Evolutionary conservation across 2,329 filamentous ascomycete species (phyloP), one percentile per base, ranked within the genome.

Genomic region (Teratosphaeriaceae sp.): DNA sequence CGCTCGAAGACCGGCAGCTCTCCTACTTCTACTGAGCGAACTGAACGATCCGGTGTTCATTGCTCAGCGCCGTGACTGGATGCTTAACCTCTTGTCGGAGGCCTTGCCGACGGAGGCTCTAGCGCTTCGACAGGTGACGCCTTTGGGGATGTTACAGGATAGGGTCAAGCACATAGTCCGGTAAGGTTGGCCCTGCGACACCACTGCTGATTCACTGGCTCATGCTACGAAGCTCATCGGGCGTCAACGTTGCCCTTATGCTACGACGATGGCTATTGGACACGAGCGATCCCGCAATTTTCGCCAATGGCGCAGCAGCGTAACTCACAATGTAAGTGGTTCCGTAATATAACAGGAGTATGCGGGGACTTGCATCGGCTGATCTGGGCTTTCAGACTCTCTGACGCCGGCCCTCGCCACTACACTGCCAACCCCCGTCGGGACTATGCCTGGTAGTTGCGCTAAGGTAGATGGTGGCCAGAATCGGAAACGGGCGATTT

Each of bases 91-190:
- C 4, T 19, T 35, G 31, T 19, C 31, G 19, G 19, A 35, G 7
- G 31, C 31, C 15, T 18, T 21, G 16, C 31, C 19, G n/a, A 21
- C 16, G 7, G 31, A 19, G 11, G 12, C 31, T 19, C 31, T 35
- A 19, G 19, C 19, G 15, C 31, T 35, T 7, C 31, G 12, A 19
- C 16, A 21, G 5, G 4, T 21, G 19, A 35, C 31, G 11, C 31
- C 31, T 21, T n/a, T 35, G 7, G 19, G 31, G 16, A 35, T 35
- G 31, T 35, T 19, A 35, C 31, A 35, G 31, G 31, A 35, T 21
- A 19, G 31, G 31, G 31, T 35, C 16, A 35, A 35, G 31, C 31
- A 35, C 31, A 35, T 35, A 4, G 31, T 35, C n/a, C 16, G 19
- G 31, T 35, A 35, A 19, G 31, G 12, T 6, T 19, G 31, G 12